phyloP scores from a whole-genome alignment of 176 grass and related monocot species.

The Thinopyrum elongatum region DNA sequence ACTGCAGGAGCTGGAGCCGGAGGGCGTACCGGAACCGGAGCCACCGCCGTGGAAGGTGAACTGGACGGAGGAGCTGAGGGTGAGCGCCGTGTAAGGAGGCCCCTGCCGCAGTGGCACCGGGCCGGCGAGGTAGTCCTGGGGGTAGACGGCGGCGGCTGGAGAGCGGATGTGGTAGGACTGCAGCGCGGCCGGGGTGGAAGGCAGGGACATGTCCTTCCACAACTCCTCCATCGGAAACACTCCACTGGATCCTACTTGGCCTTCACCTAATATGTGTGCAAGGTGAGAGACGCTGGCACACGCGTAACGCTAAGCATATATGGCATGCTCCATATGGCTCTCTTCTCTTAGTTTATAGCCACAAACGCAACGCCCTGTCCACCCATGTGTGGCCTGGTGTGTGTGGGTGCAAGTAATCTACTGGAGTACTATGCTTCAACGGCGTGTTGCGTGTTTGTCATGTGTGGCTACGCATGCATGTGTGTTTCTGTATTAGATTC shows the following conservation, averaged over 20 bases:
- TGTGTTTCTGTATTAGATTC: too few species aligned
- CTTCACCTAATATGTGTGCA: neutral
- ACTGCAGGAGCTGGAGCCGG: conserved; percentile 6
- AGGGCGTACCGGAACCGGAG: neutral
- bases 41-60: conserved; percentile 25
- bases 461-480: too few species aligned
- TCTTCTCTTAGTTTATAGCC: too few species aligned
- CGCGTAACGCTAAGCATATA: too few species aligned
- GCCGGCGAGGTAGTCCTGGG: neutral
- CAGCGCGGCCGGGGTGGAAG: neutral
- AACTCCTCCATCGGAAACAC: conserved; percentile 23
- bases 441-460: too few species aligned
- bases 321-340: too few species aligned
- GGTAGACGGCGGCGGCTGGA: neutral
- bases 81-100: conserved; percentile 14
- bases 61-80: conserved; percentile 17
- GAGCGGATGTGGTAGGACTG: neutral
- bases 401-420: too few species aligned
- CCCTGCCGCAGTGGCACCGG: neutral
- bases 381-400: too few species aligned
- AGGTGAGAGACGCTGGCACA: too few species aligned
- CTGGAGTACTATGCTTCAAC: too few species aligned
- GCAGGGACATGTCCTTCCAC: conserved; percentile 32
- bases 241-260: neutral
- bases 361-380: too few species aligned